A percentile compares a stretch with the other conserved stretches of the same genome.
Evolutionary conservation across 768 basidiomycete genomes (phyloP).

Genomic region (Ramaria sp.): DNA sequence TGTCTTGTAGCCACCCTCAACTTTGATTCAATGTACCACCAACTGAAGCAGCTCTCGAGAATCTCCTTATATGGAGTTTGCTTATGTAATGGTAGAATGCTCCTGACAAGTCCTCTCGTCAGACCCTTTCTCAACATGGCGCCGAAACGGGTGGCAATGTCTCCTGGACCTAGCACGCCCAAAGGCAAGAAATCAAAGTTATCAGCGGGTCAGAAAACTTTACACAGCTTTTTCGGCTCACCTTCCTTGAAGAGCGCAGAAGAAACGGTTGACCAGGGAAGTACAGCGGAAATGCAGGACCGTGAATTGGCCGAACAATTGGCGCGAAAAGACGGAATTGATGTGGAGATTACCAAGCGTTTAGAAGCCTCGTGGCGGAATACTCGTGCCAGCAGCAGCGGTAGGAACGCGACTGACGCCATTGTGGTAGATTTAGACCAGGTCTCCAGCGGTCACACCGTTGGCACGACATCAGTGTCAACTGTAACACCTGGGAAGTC

Average conservation of each 20-base stretch:
- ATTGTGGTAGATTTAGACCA: not conserved
- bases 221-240: slow-evolving; percentile 8
- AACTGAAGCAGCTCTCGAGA: not conserved
- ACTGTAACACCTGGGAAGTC: not conserved
- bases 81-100: not conserved
- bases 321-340: slow-evolving; percentile 5
- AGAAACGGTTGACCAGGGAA: slow-evolving; percentile 19
- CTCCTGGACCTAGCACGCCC: not conserved
- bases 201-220: not conserved
- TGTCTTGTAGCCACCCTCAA: too few species aligned
- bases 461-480: not conserved
- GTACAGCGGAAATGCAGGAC: slow-evolving; percentile 7
- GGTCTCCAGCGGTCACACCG: not conserved
- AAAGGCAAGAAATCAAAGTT: not conserved
- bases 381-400: not conserved
- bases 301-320: slow-evolving; percentile 4
- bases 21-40: too few species aligned
- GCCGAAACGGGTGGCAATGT: not conserved
- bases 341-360: not conserved
- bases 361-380: slow-evolving; percentile 7
- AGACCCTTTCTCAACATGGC: not conserved
- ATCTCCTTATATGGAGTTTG: not conserved
- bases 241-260: slow-evolving; percentile 16
- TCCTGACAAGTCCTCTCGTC: too few species aligned
- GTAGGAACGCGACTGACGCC: not conserved